Percentiles rank a stretch among this genome's conserved stretches.
Conservation (phyloP, 768 basidiomycete genomes). For the Kwoniella pini region DNA sequence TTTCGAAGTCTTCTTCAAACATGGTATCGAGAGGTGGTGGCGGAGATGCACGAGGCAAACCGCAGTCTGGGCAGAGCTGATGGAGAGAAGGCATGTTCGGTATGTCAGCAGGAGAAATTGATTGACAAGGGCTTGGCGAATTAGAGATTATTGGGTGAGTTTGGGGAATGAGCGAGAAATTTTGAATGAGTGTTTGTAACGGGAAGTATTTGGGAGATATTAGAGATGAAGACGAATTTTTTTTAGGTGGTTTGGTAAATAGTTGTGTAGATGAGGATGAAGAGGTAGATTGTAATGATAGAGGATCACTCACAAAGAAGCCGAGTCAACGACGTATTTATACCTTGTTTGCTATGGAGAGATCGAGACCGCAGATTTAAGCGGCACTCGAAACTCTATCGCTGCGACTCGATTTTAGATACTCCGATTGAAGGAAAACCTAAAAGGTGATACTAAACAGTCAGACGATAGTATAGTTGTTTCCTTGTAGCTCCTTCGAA, state of each 20-base stretch:
- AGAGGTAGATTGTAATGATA: not conserved
- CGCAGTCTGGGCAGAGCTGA: constrained; percentile 21
- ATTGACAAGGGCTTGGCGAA: not conserved
- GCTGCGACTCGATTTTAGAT: not conserved
- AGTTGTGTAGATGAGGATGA: not conserved
- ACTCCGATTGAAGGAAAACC: constrained; percentile 7
- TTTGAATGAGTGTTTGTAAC: not conserved
- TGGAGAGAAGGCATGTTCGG: constrained; percentile 3
- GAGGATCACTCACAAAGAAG: constrained; percentile 5
- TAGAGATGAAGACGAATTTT: not conserved
- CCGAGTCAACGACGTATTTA: not conserved
- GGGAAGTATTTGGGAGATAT: not conserved
- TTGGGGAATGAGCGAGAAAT: constrained; percentile 1
- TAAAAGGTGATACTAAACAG: not conserved
- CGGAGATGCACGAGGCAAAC: constrained; percentile 18
- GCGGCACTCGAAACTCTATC: constrained; percentile 15
- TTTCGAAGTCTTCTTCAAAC: constrained; percentile 48
- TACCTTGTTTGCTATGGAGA: not conserved
- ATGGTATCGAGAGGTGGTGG: constrained; percentile 25
- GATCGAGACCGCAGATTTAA: constrained; percentile 5
- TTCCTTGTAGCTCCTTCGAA: too few species aligned
- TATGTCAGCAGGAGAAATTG: constrained; percentile 7
- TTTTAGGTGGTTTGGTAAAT: not conserved
- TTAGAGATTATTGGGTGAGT: not conserved
- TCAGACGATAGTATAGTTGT: too few species aligned